These are phyloP conservation scores for Gryganskiella cystojenkinii DNA, from an alignment of 192 early-diverging fungal species.

Conservation along the genomic window DNA sequence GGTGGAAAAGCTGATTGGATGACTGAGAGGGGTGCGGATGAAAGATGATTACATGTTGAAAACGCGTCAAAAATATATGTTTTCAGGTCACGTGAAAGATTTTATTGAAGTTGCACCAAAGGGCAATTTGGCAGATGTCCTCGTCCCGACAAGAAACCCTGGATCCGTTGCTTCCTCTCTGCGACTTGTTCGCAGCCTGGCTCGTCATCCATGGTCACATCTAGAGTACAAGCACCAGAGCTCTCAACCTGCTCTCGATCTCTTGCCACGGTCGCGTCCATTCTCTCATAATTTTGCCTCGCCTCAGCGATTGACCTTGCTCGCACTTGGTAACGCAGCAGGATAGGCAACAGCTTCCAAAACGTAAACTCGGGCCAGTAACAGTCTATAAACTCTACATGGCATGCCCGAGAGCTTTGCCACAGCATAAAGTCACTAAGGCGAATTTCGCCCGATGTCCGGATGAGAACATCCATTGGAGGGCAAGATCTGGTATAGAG, in stretches of 20 bases:
- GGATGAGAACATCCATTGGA: slow-evolving; percentile 87
- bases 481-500: slow-evolving; percentile 74
- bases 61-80: background rate
- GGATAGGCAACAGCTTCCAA: slow-evolving; percentile 82
- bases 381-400: slow-evolving; percentile 89
- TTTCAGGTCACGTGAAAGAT: no score
- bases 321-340: slow-evolving; percentile 83
- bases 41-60: background rate
- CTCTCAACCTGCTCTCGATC: background rate
- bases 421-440: slow-evolving; percentile 96
- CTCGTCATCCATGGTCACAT: no score
- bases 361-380: slow-evolving; percentile 98
- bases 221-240: no score
- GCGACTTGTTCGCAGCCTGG: background rate
- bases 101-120: slow-evolving; percentile 36
- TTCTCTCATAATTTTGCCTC: slow-evolving; percentile 21
- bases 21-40: background rate
- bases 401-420: slow-evolving; percentile 79
- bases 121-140: slow-evolving; percentile 43
- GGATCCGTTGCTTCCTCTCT: slow-evolving; percentile 26
- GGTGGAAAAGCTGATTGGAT: background rate
- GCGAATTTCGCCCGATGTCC: slow-evolving; percentile 96
- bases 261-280: no score
- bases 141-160: slow-evolving; percentile 19
- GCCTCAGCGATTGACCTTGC: slow-evolving; percentile 15